phyloP scores from a whole-genome alignment of 1,284 basidiomycete genomes.

The Stereum hirsutum region DNA sequence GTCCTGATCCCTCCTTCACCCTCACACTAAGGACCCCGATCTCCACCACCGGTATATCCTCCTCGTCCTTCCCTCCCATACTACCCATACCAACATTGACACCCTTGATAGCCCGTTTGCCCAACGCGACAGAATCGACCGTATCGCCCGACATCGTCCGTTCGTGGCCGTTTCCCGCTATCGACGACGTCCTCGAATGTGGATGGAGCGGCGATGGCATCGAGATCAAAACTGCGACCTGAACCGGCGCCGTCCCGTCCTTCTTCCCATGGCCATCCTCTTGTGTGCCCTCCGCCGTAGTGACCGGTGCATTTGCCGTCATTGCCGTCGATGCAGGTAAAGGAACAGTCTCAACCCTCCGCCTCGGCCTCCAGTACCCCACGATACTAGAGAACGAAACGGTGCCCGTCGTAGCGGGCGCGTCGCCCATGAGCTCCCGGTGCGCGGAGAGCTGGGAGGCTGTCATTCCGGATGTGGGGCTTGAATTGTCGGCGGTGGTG shows the following conservation, averaged over 20 bases:
- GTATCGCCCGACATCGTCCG: background rate
- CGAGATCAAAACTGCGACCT: constrained; percentile 3
- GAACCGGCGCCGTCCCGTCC: background rate
- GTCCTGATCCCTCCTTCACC: too few relatives aligned
- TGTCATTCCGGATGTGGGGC: too few relatives aligned
- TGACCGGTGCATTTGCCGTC: background rate
- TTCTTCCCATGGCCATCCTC: background rate
- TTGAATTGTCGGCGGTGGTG: too few relatives aligned
- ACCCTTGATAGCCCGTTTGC: background rate
- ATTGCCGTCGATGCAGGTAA: background rate
- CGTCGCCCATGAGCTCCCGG: too few relatives aligned
- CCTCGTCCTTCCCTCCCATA: background rate
- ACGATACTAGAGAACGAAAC: background rate
- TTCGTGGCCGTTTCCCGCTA: background rate
- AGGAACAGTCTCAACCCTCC: background rate
- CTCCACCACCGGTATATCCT: background rate
- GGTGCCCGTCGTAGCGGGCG: too few relatives aligned
- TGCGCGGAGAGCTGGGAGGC: too few relatives aligned
- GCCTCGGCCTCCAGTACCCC: background rate
- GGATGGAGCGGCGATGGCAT: constrained; percentile 2
- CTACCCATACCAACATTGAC: background rate
- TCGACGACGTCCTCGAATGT: background rate
- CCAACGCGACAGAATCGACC: background rate
- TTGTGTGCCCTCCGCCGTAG: background rate
- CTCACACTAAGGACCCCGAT: background rate